Base-by-base conservation (phyloP, 106 monocot species). In the Allium fistulosum region DNA sequence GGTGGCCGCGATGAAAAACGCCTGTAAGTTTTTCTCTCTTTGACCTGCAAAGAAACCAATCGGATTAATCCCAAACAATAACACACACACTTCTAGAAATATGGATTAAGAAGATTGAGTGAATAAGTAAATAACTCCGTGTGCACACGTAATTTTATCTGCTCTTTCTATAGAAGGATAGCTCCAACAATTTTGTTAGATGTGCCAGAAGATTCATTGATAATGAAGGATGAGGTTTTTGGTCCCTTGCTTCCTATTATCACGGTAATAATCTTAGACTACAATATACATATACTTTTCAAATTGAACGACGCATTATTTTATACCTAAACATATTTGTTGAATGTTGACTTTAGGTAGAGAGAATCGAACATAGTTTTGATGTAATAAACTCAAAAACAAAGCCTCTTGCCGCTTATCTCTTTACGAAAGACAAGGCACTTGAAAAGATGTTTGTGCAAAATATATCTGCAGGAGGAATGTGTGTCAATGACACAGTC, bases 221-320 rank as follows among this genome's bases (percentile, higher is more conserved):
- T 90, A 49, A 90, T 90, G 90, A 73, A 78, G 53, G 83, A 83
- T 7, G 90, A 90, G 63, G 84, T 90, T 49, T 90, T 90, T 69
- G 90, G 90, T 48, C 90, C 90, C 22, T 76, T 86, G 49, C 81
- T 90, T 66, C 86, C 86, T 15, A 83, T 90, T 56, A 15, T 86
- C 59, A 80, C 78, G 46, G 90, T 90, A 61, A 69, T 77, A 53
- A 53, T 13, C 26, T 67, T 26, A 27, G 37, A 37, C 37, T 37
- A 37, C 37, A 4, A 37, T 37, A 12, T 16, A 9, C 6, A 53
- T 9, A 13, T 50, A 67, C 65, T 11, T 27, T 57, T 28, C 17
- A 56, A 10, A 12, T 14, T 51, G 27, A 37, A 37, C 13, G 10
- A 17, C 28, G 46, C 16, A 16, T 3, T 17, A 48, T 8, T 17